Base-by-base conservation (phyloP, 2,329 filamentous ascomycete species). In the Xylariaceae sp. region DNA sequence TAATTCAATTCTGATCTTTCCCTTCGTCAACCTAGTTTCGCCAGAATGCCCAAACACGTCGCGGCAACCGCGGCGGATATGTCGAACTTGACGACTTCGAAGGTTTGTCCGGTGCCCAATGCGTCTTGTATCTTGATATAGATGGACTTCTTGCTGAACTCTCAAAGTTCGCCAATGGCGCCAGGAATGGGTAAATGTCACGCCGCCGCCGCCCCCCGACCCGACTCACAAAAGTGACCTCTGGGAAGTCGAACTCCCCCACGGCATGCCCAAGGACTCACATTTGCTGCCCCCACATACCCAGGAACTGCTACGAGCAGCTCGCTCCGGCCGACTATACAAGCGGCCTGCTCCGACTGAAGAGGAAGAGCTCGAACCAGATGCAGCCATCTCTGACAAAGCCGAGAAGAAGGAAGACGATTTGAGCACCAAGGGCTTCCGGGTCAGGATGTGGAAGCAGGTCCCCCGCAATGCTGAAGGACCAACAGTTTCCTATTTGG, bases 231-330 rank as follows among this genome's bases (percentile, higher is more conserved):
- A 79, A 62, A 83, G 84, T 65, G 82, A 87, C 68, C 76, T 82
- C 50, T 92, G 87, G 81, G 85, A 84, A n/a, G 67, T 77, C 47
- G 91, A 96, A 67, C 79, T 90, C 19, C 85, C 89, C 2, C 77
- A 81, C 60, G 83, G 82, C 44, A 92, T 96, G 89, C 92, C 92
- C 40, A 88, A 88, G 64, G 92, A 96, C 68, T 88, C 84, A 32
- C 81, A 87, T 55, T 77, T 95, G 34, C 76, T 96, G 7, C 81
- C 88, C 0, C 80, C 86, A 1, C 87, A 91, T 68, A 92, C 87
- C 51, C 88, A 94, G 65, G 88, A 91, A 60, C 79, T 96, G 4
- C 77, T 96, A 11, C 85, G 88, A 54, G 87, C 88, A 39, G 89
- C 90, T 47, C 83, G 91, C 56, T 89, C 88, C 26, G 88, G 88